Evolutionary conservation across 257 asterid genomes (phyloP), one percentile per base, ranked within the genome.

Genomic region (Ajuga chamaepitys): DNA sequence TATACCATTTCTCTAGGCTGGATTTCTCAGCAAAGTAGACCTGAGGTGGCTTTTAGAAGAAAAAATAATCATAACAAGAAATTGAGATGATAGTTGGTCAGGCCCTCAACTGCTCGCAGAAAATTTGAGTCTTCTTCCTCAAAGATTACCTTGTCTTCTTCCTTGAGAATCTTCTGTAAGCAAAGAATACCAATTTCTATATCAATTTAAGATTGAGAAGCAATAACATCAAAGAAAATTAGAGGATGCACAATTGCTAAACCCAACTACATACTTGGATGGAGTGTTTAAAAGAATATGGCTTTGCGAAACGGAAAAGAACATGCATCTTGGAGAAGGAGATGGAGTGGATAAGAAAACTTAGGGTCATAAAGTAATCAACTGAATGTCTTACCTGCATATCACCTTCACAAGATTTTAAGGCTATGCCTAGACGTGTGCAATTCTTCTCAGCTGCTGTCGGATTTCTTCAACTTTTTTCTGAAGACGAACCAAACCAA

Each of bases 371-470:
- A 71, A 54, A 68, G 11, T 28, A 54, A 65, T 62, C 44, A 46
- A n/a, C 17, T 45, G 45, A 48, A 53, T 40, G n/a, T 17, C n/a
- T n/a, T 64, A 82, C 97, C 88, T 80, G 80, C 79, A 85, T 72
- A 72, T 94, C 92, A 37, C 88, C 82, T 70, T 90, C 97, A 46
- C 97, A 86, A 62, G 97, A 86, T 78, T 93, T 89, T 64, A 89
- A 51, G 74, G 78, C 74, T 38, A 89, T 77, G 74, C 99, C 99
- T 59, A 93, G 67, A 11, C 95, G 83, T 74, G 97, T 7, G 84
- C 87, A 70, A 85, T 82, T 73, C 87, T 86, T 81, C 84, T 83
- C 78, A 93, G 77, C 68, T 93, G 99, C 63, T 80, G 88, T 41
- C 95, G 83, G 73, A 94, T 78, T 73, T 86, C 96, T 54, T 80